These are phyloP conservation scores for Saturnispora gosingensis DNA, from an alignment of 805 yeast species.

Conservation along the genomic window DNA sequence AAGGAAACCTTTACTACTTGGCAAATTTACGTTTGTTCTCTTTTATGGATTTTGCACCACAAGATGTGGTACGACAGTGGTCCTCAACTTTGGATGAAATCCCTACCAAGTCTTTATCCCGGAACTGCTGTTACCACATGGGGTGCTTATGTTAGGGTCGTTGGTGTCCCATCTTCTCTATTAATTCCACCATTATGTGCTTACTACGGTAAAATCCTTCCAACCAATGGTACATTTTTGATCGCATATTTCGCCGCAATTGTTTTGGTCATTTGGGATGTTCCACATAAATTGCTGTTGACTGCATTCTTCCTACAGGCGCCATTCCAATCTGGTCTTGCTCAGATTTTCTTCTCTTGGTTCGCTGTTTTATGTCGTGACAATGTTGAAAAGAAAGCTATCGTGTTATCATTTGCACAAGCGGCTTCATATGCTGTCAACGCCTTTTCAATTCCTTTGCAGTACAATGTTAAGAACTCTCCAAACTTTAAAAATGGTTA, in stretches of 20 bases:
- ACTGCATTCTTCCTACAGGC: constrained; percentile 33
- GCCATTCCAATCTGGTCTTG: constrained; percentile 13
- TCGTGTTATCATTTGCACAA: constrained; percentile 14
- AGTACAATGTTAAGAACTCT: constrained; percentile 11
- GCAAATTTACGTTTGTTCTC: constrained; percentile 24
- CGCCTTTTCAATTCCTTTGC: constrained; percentile 18
- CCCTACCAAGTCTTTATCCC: constrained; percentile 11
- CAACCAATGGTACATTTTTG: constrained; percentile 3
- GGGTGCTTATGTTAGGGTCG: constrained; percentile 12
- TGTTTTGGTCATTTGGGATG: constrained; percentile 12
- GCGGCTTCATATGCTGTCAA: constrained; percentile 15
- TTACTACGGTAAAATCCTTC: constrained; percentile 23
- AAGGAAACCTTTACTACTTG: constrained; percentile 39
- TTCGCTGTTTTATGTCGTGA: constrained; percentile 16
- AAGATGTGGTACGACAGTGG: constrained; percentile 25
- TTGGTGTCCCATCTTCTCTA: constrained; percentile 16
- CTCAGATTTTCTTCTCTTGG: constrained; percentile 17
- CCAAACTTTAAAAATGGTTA: constrained; percentile 16
- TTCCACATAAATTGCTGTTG: constrained; percentile 22
- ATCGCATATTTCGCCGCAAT: constrained; percentile 11
- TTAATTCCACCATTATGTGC: constrained; percentile 33
- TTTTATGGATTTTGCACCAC: constrained; percentile 25
- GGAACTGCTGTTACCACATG: constrained; percentile 13
- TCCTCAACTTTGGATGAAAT: constrained; percentile 21
- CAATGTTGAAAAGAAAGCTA: constrained; percentile 17